Base-by-base conservation (phyloP, 148 eudicot species). In the Agrostemma githago region DNA sequence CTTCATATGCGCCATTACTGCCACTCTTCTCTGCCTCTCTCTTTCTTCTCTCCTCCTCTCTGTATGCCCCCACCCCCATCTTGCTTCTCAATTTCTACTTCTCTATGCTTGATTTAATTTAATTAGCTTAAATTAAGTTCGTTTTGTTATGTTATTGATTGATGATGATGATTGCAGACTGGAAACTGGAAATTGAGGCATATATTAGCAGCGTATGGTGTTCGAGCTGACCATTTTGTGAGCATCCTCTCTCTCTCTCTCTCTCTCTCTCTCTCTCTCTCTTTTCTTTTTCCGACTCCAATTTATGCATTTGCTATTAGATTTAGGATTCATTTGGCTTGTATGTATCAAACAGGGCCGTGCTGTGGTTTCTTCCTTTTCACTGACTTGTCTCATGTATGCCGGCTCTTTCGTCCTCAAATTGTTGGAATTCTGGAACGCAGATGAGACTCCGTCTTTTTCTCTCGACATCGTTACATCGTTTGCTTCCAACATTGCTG, bases 371-470 rank as follows among this genome's bases (percentile, higher is more conserved):
- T 69, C 80, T 66, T 93, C 98, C 77, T 81, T 90, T 75, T 74
- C 77, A 14, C 82, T 95, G 89, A 95, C 98, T 44, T 90, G 93
- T 76, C 85, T 91, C 75, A 85, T 95, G 89, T 92, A 95, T 70
- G 74, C 84, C 73, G 98, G 97, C 20, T 88, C 98, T 61, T 77
- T 95, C 62, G 62, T 82, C 74, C 79, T 77, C n/a, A 95, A 88
- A 77, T 53, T 86, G 82, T 72, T 87, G 39, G 80, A 75, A 59
- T 85, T 78, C 17, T 84, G 87, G 82, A 73, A 73, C 60, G 92
- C 83, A 39, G 74, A 73, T 67, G 67, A 76, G 51, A 66, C 72
- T 73, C 83, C 76, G 39, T 81, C 62, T 66, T 48, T 68, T 66
- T 62, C 84, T 40, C 43, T 75, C 42, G 70, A 48, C 72, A 59